Conservation (phyloP, 805 yeast genomes). For the Osmozyma mogii region DNA sequence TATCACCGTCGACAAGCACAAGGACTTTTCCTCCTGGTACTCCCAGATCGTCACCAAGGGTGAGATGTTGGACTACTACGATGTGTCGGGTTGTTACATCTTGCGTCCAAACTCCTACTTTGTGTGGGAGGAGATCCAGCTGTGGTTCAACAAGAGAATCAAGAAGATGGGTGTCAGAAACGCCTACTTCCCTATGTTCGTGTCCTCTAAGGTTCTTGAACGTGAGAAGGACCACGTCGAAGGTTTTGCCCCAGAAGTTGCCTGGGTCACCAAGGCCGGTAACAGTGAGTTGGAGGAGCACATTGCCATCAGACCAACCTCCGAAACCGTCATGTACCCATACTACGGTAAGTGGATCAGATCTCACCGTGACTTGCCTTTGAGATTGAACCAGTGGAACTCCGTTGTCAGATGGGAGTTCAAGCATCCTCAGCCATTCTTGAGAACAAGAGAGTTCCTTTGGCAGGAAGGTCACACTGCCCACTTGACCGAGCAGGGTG, state of each 20-base stretch:
- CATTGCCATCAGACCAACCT: constrained; percentile 98
- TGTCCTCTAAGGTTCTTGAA: constrained; percentile 84
- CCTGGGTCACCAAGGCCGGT: constrained; percentile 99
- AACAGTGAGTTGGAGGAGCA: constrained; percentile 92
- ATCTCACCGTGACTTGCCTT: constrained; percentile 95
- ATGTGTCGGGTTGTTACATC: constrained; percentile 97
- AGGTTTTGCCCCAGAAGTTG: constrained; percentile 99
- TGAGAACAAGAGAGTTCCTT: constrained; percentile 96
- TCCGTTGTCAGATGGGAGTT: constrained; percentile 99
- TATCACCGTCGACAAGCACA: constrained; percentile 86
- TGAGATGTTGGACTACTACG: constrained; percentile 97
- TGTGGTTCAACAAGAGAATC: constrained; percentile 73
- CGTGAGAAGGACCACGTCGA: constrained; percentile 98
- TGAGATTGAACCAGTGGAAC: constrained; percentile 97
- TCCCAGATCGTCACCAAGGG: constrained; percentile 93
- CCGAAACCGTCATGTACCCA: constrained; percentile 99
- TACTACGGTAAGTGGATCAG: constrained; percentile 99
- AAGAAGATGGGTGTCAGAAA: constrained; percentile 87
- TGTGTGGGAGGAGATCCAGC: constrained; percentile 92
- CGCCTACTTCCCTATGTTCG: constrained; percentile 98
- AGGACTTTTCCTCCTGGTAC: constrained; percentile 96
- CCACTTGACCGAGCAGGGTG: constrained; percentile 75
- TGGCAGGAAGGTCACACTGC: constrained; percentile 99
- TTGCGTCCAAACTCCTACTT: constrained; percentile 92
- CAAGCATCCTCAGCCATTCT: constrained; percentile 98